Evolutionary conservation across 345 rosid genomes (phyloP).

Genomic region (Salix arbutifolia): DNA sequence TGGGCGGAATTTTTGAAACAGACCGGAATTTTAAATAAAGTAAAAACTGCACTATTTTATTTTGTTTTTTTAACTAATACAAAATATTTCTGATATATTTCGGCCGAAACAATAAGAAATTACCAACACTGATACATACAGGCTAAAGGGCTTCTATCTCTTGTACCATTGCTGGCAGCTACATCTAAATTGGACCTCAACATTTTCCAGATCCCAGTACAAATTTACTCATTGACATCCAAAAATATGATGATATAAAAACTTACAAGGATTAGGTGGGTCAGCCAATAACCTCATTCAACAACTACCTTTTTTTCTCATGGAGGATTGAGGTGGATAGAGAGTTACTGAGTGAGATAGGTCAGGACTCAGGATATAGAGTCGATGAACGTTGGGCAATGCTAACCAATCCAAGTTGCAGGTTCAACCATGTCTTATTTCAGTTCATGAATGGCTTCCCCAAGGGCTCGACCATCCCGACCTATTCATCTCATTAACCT

Average conservation of each 20-base stretch:
- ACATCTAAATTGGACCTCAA: background rate
- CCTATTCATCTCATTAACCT: background rate
- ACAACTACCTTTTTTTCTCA: background rate
- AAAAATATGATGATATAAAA: background rate
- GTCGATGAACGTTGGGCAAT: background rate
- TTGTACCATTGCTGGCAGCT: background rate
- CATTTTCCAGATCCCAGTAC: background rate
- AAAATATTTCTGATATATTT: too few species aligned
- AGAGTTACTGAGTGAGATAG: background rate
- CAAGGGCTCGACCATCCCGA: background rate
- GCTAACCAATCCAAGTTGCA: background rate
- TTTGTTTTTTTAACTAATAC: too few species aligned
- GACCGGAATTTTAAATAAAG: accelerated
- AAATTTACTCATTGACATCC: background rate
- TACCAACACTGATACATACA: background rate
- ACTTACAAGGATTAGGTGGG: background rate
- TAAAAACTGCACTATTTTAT: too few species aligned
- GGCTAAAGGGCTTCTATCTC: background rate
- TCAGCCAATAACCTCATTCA: background rate
- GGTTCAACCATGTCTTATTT: background rate
- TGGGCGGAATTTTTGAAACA: too few species aligned
- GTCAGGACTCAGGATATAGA: background rate
- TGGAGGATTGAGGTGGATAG: background rate
- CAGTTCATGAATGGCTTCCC: background rate
- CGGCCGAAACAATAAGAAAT: too few species aligned